phyloP scores from a whole-genome alignment of 2,329 filamentous ascomycete genomes.

The Sordariomycetes sp. region DNA sequence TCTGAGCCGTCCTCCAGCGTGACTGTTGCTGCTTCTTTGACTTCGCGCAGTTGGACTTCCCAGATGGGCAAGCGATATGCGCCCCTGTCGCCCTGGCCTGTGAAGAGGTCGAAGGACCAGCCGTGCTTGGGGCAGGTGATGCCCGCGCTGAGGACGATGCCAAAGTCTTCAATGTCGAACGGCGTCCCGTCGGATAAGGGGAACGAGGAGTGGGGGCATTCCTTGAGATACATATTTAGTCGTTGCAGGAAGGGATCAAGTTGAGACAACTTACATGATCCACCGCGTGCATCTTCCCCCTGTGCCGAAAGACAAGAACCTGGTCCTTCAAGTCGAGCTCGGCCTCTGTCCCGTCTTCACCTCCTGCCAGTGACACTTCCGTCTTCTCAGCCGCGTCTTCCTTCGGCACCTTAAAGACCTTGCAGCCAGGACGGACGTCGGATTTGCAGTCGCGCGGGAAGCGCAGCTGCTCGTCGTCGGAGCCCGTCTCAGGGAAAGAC shows the following conservation, averaged over 20 bases:
- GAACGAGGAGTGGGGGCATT: slow-evolving; percentile 60
- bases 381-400: slow-evolving; percentile 23
- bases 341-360: slow-evolving; percentile 19
- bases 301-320: slow-evolving; percentile 56
- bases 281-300: slow-evolving; percentile 55
- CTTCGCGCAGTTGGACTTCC: slow-evolving; percentile 48
- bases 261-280: slow-evolving; percentile 48
- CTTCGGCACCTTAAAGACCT: slow-evolving; percentile 42
- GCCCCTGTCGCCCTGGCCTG: slow-evolving; percentile 52
- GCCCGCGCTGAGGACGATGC: slow-evolving; percentile 51
- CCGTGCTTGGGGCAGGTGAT: slow-evolving; percentile 60
- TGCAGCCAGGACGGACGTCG: slow-evolving; percentile 38
- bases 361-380: slow-evolving; percentile 22
- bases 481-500: slow-evolving; percentile 36
- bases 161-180: slow-evolving; percentile 68
- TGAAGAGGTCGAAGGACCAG: slow-evolving; percentile 63
- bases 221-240: slow-evolving; percentile 24
- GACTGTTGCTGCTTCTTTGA: background rate
- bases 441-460: background rate
- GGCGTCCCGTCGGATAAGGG: slow-evolving; percentile 53
- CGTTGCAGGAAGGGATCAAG: background rate
- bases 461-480: background rate
- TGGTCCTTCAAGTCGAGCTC: slow-evolving; percentile 41
- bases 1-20: background rate
- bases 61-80: slow-evolving; percentile 53